A percentile compares a stretch with the other conserved stretches of the same genome.
These are phyloP conservation scores for Cydonia oblonga DNA, from an alignment of 331 rosid species.

Conservation along the genomic window DNA sequence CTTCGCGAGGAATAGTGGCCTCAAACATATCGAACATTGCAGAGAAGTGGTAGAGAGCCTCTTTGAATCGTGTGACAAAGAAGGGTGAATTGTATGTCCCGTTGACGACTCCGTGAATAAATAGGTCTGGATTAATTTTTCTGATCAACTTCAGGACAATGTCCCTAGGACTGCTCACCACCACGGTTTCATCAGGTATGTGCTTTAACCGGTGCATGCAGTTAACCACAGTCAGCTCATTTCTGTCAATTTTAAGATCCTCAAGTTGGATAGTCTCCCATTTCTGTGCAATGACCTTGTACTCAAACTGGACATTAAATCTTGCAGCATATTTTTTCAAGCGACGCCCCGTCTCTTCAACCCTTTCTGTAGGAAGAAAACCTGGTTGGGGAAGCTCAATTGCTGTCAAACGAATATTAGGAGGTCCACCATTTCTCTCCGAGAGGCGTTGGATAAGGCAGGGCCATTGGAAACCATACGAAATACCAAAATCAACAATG, in stretches of 20 bases:
- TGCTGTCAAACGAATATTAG: conserved; percentile 21
- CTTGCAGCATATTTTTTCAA: conserved; percentile 14
- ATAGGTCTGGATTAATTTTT: conserved; percentile 22
- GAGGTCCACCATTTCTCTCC: conserved; percentile 11
- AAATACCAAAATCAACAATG: not conserved
- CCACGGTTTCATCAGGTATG: conserved; percentile 24
- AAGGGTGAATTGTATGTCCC: conserved; percentile 28
- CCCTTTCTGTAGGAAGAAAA: conserved; percentile 11
- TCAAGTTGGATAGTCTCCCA: conserved; percentile 24
- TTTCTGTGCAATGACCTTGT: conserved; percentile 18
- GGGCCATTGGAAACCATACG: not conserved
- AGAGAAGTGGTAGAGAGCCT: conserved; percentile 23
- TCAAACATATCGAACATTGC: conserved; percentile 29
- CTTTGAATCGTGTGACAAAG: conserved; percentile 27
- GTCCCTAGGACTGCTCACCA: conserved; percentile 15
- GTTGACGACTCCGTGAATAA: conserved; percentile 20
- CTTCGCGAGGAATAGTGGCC: conserved; percentile 8
- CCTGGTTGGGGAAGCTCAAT: conserved; percentile 34
- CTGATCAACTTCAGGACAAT: conserved; percentile 15
- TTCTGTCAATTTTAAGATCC: conserved; percentile 19
- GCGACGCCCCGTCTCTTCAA: conserved; percentile 21
- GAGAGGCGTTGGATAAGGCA: not conserved
- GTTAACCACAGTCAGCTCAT: conserved; percentile 19
- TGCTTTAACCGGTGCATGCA: conserved; percentile 17
- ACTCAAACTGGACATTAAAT: conserved; percentile 19